A percentile compares a stretch with the other conserved stretches of the same genome.
Conservation (phyloP, 1,284 basidiomycete species). For the Pterulicium gracile region DNA sequence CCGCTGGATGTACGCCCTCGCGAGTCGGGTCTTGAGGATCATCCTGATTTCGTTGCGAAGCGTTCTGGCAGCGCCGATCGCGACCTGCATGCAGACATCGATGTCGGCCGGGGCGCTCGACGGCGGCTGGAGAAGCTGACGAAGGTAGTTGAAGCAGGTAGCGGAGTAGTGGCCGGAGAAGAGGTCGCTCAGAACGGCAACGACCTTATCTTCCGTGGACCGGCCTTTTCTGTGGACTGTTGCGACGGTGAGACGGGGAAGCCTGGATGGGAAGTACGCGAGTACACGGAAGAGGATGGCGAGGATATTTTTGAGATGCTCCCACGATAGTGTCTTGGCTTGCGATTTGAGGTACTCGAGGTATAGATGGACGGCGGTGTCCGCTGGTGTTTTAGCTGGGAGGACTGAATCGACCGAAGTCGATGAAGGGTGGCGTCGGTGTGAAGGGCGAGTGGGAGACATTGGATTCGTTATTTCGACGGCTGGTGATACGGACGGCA, state of each 20-base stretch:
- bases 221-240: slow-evolving; percentile 25
- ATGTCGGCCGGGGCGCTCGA: slow-evolving; percentile 9
- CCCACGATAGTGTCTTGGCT: slow-evolving; percentile 43
- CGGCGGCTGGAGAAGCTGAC: slow-evolving; percentile 33
- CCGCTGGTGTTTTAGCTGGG: slow-evolving; percentile 35
- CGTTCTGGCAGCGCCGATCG: slow-evolving; percentile 34
- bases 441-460: slow-evolving; percentile 18
- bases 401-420: slow-evolving; percentile 10
- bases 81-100: slow-evolving; percentile 21
- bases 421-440: slow-evolving; percentile 19
- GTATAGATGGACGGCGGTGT: slow-evolving; percentile 51
- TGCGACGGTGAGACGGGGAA: slow-evolving; percentile 50
- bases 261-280: slow-evolving; percentile 47
- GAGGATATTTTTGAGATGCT: slow-evolving; percentile 43
- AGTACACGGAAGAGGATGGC: slow-evolving; percentile 61
- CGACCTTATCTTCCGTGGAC: slow-evolving; percentile 43
- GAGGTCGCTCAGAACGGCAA: slow-evolving; percentile 41
- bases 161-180: slow-evolving; percentile 55
- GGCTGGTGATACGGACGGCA: background rate
- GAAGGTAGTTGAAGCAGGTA: slow-evolving; percentile 50
- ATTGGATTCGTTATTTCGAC: background rate
- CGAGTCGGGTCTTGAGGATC: slow-evolving; percentile 48
- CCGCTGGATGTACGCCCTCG: slow-evolving; percentile 48
- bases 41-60: slow-evolving; percentile 55
- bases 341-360: slow-evolving; percentile 50